Evolutionary conservation across 495 filamentous ascomycete species (phyloP), one percentile per base, ranked within the genome.

Genomic region (Trichoderma virens): DNA sequence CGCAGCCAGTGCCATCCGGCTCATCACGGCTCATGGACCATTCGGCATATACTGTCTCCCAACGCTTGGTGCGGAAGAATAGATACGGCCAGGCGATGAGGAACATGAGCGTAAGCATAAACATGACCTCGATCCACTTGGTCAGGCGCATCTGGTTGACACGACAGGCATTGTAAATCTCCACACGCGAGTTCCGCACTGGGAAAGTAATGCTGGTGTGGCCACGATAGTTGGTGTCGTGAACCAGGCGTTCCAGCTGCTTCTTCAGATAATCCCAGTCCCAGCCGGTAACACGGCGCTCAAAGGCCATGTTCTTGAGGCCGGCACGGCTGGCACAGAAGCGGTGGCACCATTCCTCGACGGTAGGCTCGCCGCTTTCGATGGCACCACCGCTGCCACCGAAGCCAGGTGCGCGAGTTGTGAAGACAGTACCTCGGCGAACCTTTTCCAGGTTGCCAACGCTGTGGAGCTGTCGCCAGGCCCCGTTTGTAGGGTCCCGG

Each of bases 81-180:
- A 89, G 73, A 54, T 82, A 78, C 18, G 86, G 87, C 87, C 87
- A 88, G 20, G 78, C 72, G 68, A 88, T 78, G 39, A 88, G 67
- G 76, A 85, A 86, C 47, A 86, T 71, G 62, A 88, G 81, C 3
- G 80, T 83, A 14, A 87, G 69, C 68, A 80, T 82, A 73, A 86
- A 88, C 39, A 88, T 27, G 80, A 78, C 85, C 11, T 76, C 69
- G 31, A 87, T 77, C 79, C 83, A 88, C 13, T 61, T 65, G 5
- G 76, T 86, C 62, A 80, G 72, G 3, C 87, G 80, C 80, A 83
- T 84, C n/a, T 70, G 39, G 62, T 87, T 88, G 62, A 80, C 76
- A 61, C 70, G 76, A 54, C 78, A 78, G 0, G 80, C 74, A 47
- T 83, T 86, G 71, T 83, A 86, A 60, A 86, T 74, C 38, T 83